Conservation (phyloP, 1,139 yeast species). For the Yamadazyma dushanensis region DNA sequence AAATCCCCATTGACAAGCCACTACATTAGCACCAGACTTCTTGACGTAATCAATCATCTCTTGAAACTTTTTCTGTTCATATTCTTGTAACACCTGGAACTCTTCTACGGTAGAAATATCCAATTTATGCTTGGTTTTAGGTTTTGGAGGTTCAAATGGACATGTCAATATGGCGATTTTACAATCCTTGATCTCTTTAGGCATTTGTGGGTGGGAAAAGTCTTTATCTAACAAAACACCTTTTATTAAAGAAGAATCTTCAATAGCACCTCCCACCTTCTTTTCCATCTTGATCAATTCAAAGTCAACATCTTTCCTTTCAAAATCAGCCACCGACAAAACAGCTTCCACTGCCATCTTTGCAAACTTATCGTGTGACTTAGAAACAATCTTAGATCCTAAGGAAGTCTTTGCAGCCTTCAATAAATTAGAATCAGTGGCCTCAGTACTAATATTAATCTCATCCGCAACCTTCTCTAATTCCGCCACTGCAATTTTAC, state of each 20-base stretch:
- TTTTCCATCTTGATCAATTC: conserved; percentile 95
- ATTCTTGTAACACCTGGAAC: conserved; percentile 82
- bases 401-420: conserved; percentile 93
- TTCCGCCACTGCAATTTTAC: conserved; percentile 80
- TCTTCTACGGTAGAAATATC: conserved; percentile 93
- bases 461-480: conserved; percentile 74
- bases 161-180: conserved; percentile 93
- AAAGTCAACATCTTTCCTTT: conserved; percentile 92
- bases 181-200: conserved; percentile 74
- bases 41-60: conserved; percentile 90
- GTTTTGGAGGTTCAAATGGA: conserved; percentile 99
- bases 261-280: conserved; percentile 91
- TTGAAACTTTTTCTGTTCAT: conserved; percentile 86
- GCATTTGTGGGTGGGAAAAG: conserved; percentile 98
- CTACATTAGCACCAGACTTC: conserved; percentile 90
- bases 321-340: conserved; percentile 85
- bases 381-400: conserved; percentile 94
- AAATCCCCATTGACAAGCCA: conserved; percentile 99
- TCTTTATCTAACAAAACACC: conserved; percentile 96
- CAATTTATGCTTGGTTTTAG: conserved; percentile 96
- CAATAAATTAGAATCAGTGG: conserved; percentile 56
- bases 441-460: conserved; percentile 51
- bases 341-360: conserved; percentile 98
- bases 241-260: conserved; percentile 78
- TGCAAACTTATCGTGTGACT: conserved; percentile 90